Base-by-base conservation (phyloP, 1,139 yeast species). In the Saccharomyces hybrid region DNA sequence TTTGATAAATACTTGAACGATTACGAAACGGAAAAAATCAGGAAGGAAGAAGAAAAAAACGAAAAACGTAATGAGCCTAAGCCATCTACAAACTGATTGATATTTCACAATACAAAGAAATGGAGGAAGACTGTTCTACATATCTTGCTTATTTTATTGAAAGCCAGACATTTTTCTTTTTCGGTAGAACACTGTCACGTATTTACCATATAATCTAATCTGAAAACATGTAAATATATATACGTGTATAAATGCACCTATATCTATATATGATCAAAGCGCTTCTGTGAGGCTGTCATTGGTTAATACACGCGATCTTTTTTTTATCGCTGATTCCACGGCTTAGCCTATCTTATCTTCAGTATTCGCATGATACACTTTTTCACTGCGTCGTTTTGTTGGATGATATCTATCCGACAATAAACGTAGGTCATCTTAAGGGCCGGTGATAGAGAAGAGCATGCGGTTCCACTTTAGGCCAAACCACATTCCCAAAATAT, bases 1-100 rank as follows among this genome's bases (percentile, higher is more conserved):
- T 86, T 86, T 67, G 91, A 86, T 71, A 84, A 84, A 67, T 86
- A 86, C 64, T 73, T 86, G 59, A 82, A 81, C 60, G 82, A 65
- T 48, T 53, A 55, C 19, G 69, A 67, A 44, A 63, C 70, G 3
- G 54, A 63, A 41, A 63, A 55, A 50, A 58, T 64, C 26, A 59
- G 58, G 44, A 54, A 61, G 23, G 52, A 58, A 8, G 64, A 61
- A 23, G 38, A 59, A 32, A 53, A 55, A 14, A 47, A 55, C 16
- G 53, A 46, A 9, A 53, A 55, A 23, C 53, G 29, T 32, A 50
- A 46, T 13, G 31, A 31, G 19, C 32, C 49, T 5, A 23, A 29
- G 38, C 26, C 31, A 47, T 47, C 42, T 47, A 16, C 14, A 13
- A 16, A 28, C 19, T 47, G 26, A 23, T 29, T 48, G 23, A 9